Evolutionary conservation across 257 asterid genomes (phyloP), one percentile per base, ranked within the genome.

Genomic region (Oldenlandia corymbosa): DNA sequence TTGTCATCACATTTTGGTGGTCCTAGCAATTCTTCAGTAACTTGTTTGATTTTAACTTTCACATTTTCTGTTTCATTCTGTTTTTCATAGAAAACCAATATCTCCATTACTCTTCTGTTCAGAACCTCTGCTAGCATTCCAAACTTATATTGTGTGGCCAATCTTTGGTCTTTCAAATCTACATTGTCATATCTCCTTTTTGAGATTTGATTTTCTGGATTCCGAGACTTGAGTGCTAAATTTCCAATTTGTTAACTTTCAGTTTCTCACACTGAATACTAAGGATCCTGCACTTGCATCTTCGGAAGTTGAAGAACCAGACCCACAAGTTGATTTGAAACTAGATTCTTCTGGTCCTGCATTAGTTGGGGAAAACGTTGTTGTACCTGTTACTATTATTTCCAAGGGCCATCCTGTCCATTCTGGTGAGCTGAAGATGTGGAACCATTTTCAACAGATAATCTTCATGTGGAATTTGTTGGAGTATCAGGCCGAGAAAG

Each of bases 221-320:
- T 30, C 60, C 16, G 36, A 17, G 61, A 31, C 41, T 56, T 28
- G 16, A 30, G 20, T 54, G 55, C 30, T 14, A 49, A 27, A 69
- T 23, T 51, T 62, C n/a, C 68, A 65, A 41, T 61, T 63, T 17
- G 42, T 16, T 42, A 50, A 68, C 41, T n/a, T n/a, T n/a, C n/a
- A n/a, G 67, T 42, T 14, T 53, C 41, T 16, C 9, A 32, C 56
- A 20, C 73, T 56, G 31, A 51, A 62, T 62, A 68, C 54, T 71
- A 87, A 84, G 81, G 95, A 93, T 84, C 97, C 91, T 53, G 78
- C 86, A 74, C 86, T 93, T 71, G 95, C 99, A 24, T 83, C 81
- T 68, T 90, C 96, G 34, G 99, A 90, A 79, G 94, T 93, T 59
- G 99, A 93, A 85, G 99, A 93, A 75, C 95, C 97, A 20, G 97